Percentiles rank a stretch among this genome's conserved stretches.
Evolutionary conservation across 2,329 filamentous ascomycete species (phyloP).

Genomic region (Aspergillus caelatus): DNA sequence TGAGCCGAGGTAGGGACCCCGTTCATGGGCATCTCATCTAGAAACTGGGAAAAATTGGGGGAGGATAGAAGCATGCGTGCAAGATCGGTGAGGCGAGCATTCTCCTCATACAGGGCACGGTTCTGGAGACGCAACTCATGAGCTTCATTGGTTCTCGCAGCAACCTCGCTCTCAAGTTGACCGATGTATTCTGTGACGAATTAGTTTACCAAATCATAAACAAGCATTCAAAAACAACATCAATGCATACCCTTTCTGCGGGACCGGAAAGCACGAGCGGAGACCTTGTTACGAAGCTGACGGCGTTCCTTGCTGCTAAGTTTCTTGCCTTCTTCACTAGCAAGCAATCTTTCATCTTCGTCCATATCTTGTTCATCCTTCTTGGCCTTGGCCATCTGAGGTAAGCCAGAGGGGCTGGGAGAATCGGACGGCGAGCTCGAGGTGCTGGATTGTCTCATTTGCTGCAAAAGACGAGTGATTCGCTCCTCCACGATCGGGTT

Average conservation of each 20-base stretch:
- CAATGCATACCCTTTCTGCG: slow-evolving; percentile 82
- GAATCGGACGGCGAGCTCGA: slow-evolving; percentile 56
- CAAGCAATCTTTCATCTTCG: slow-evolving; percentile 88
- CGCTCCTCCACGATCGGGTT: slow-evolving; percentile 85
- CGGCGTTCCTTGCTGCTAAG: slow-evolving; percentile 96
- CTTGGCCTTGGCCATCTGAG: slow-evolving; percentile 72
- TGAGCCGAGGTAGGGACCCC: slow-evolving; percentile 47
- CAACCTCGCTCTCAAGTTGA: slow-evolving; percentile 89
- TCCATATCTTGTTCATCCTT: slow-evolving; percentile 99
- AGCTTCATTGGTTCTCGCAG: slow-evolving; percentile 79
- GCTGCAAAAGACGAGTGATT: slow-evolving; percentile 88
- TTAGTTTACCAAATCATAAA: slow-evolving; percentile 50
- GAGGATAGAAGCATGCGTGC: slow-evolving; percentile 82
- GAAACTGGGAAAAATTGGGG: slow-evolving; percentile 78
- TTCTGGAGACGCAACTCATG: slow-evolving; percentile 81
- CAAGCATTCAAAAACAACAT: neutral
- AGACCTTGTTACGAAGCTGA: slow-evolving; percentile 98
- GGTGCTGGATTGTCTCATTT: slow-evolving; percentile 76
- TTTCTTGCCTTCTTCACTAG: slow-evolving; percentile 99
- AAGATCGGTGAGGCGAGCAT: slow-evolving; percentile 74
- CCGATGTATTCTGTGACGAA: slow-evolving; percentile 82
- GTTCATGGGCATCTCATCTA: slow-evolving; percentile 70
- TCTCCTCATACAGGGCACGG: slow-evolving; percentile 79
- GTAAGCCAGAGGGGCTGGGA: slow-evolving; percentile 45
- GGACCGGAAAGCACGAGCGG: slow-evolving; percentile 95